phyloP scores from a whole-genome alignment of 2,329 filamentous ascomycete species.

The Colletotrichum sp. region DNA sequence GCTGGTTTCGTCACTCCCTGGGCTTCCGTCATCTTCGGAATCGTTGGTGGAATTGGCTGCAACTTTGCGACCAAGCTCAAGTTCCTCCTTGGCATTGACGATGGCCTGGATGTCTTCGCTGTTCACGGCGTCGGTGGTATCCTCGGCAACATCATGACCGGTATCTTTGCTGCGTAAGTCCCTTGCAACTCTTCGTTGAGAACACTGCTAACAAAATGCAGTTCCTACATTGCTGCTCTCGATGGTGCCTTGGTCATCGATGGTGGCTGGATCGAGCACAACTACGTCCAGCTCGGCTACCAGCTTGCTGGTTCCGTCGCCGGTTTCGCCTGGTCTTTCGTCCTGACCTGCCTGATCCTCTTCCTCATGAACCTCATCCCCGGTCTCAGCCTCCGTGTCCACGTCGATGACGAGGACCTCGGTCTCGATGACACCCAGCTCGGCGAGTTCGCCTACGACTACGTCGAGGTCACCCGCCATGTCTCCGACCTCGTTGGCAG shows the following conservation, averaged over 20 bases:
- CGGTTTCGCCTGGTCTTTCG: slow-evolving; percentile 69
- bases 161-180: slow-evolving; percentile 73
- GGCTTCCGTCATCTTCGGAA: slow-evolving; percentile 62
- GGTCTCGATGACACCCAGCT: slow-evolving; percentile 78
- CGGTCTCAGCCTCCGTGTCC: slow-evolving; percentile 71
- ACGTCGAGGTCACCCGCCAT: slow-evolving; percentile 74
- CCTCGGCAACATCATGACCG: slow-evolving; percentile 79
- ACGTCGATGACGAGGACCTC: slow-evolving; percentile 70
- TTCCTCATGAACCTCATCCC: slow-evolving; percentile 75
- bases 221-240: slow-evolving; percentile 74
- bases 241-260: slow-evolving; percentile 66
- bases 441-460: slow-evolving; percentile 85
- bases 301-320: slow-evolving; percentile 73
- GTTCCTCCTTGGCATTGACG: slow-evolving; percentile 77
- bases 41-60: slow-evolving; percentile 68
- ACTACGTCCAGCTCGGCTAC: slow-evolving; percentile 74
- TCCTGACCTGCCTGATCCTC: slow-evolving; percentile 71
- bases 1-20: slow-evolving; percentile 81
- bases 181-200: neutral
- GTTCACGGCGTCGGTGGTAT: slow-evolving; percentile 88
- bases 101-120: slow-evolving; percentile 89
- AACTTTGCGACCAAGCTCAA: slow-evolving; percentile 89
- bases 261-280: slow-evolving; percentile 74
- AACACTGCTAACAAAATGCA: slow-evolving; percentile 26
- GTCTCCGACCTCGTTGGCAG: slow-evolving; percentile 48